Evolutionary conservation across 2,329 filamentous ascomycete species (phyloP).

Genomic region (Diaporthe sp.): DNA sequence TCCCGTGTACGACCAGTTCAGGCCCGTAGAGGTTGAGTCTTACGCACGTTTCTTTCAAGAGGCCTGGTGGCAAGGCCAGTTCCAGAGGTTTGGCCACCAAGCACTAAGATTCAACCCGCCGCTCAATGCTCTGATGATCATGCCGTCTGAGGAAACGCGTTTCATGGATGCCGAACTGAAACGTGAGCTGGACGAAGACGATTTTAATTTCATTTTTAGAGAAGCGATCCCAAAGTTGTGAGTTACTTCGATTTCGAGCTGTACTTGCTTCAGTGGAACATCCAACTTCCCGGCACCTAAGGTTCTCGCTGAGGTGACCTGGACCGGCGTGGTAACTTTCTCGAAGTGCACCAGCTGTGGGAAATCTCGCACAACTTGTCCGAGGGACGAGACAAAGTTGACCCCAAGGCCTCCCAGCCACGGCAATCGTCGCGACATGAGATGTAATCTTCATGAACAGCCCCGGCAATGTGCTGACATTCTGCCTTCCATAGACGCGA

Average conservation of each 20-base stretch:
- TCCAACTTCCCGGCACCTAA: no score
- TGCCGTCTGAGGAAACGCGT: rapidly evolving
- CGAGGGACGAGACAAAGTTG: background rate
- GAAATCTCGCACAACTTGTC: background rate
- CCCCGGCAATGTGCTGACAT: background rate
- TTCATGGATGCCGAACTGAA: background rate
- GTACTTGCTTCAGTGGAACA: background rate
- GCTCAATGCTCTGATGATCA: background rate
- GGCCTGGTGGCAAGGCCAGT: background rate
- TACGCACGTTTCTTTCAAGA: background rate
- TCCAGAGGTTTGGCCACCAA: background rate
- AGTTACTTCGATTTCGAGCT: background rate
- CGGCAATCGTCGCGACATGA: background rate
- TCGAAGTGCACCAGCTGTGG: no score
- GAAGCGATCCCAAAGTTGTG: background rate
- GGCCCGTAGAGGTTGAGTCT: background rate
- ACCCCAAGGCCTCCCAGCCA: background rate
- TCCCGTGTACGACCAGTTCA: background rate
- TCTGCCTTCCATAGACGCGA: background rate
- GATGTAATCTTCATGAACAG: no score
- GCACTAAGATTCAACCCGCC: background rate
- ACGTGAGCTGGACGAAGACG: background rate
- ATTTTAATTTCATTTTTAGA: rapidly evolving
- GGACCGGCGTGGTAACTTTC: no score
- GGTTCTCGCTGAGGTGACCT: no score